A percentile compares a stretch with the other conserved stretches of the same genome.
These are phyloP conservation scores for Cystobasidium ongulense DNA, from an alignment of 768 basidiomycete genomes.

Conservation along the genomic window DNA sequence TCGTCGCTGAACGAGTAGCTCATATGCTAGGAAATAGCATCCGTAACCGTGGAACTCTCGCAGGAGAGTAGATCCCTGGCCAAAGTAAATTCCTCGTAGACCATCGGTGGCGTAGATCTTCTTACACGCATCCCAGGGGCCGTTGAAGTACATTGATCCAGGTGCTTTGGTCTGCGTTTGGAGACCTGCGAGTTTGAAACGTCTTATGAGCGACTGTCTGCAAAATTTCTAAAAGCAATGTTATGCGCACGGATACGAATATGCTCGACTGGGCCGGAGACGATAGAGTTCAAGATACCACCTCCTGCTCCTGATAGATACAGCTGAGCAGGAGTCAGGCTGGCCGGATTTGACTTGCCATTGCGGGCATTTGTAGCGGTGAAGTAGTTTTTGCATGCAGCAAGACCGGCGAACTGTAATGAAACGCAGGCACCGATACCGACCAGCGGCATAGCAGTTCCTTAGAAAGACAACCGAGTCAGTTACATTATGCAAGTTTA, in stretches of 20 bases:
- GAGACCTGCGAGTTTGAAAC: conserved; percentile 48
- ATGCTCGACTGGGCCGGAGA: conserved; percentile 93
- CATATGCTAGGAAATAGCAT: conserved; percentile 83
- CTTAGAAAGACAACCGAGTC: background rate
- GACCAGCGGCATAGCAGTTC: conserved; percentile 36
- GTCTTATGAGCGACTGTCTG: background rate
- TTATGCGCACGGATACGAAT: conserved; percentile 70
- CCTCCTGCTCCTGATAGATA: conserved; percentile 70
- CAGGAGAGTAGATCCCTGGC: conserved; percentile 76
- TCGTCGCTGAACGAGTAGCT: conserved; percentile 79
- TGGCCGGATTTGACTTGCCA: conserved; percentile 49
- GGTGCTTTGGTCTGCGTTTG: conserved; percentile 65
- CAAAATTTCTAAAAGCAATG: background rate
- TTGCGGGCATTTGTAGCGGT: background rate
- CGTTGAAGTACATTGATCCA: conserved; percentile 66
- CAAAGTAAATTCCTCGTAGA: conserved; percentile 79
- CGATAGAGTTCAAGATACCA: conserved; percentile 80
- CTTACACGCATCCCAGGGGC: conserved; percentile 77
- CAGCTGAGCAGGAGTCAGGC: conserved; percentile 59
- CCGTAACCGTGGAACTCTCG: conserved; percentile 77
- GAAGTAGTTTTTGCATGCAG: conserved; percentile 37
- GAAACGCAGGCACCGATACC: conserved; percentile 39
- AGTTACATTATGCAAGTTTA: background rate
- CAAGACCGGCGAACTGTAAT: conserved; percentile 36
- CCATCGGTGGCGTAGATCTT: conserved; percentile 72